Evolutionary conservation across 495 filamentous ascomycete species (phyloP), one percentile per base, ranked within the genome.

Genomic region (Penicillium bovifimosum): DNA sequence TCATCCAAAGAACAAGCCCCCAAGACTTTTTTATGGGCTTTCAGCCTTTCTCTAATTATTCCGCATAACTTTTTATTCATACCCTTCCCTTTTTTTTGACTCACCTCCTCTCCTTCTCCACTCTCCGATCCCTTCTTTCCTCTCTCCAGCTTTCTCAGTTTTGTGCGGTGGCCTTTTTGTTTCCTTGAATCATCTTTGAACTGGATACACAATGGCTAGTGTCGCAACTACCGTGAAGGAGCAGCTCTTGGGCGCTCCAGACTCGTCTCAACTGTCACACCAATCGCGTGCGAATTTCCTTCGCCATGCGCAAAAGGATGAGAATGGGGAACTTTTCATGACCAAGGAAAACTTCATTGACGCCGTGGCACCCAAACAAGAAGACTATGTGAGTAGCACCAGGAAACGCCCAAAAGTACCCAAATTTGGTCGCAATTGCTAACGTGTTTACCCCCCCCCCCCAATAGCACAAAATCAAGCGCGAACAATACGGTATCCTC

Each of bases 401-500:
- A 6, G 14, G 9, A 10, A 9, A 39, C 13, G 40, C 20, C 20
- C 18, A 47, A 46, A 39, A 45, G 43, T 47, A 28, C 43, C n/a
- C 5, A 10, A 34, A 7, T 7, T 24, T 5, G 9, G 20, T 6
- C 40, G 34, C 29, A 20, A 24, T 40, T 20, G 47, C 60, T 67
- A 48, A 71, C 42, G 29, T 42, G 32, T 41, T 35, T 42, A 47
- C 24, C 38, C 53, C 47, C 35, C 33, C 24, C 38, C 53, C 47
- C 35, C 33, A 28, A 54, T 58, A 96, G 91, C 92, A 96, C 76
- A 98, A 98, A 71, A 96, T 97, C 75, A 86, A 89, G 70, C 86
- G 93, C 52, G 85, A 91, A 61, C 91, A 96, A 66, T 98, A 96
- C 69, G 84, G 82, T 8, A 88, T 98, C 60, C 86, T 98, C 9